Evolutionary conservation across 2,329 filamentous ascomycete species (phyloP).

Genomic region (Pseudocercospora musae): DNA sequence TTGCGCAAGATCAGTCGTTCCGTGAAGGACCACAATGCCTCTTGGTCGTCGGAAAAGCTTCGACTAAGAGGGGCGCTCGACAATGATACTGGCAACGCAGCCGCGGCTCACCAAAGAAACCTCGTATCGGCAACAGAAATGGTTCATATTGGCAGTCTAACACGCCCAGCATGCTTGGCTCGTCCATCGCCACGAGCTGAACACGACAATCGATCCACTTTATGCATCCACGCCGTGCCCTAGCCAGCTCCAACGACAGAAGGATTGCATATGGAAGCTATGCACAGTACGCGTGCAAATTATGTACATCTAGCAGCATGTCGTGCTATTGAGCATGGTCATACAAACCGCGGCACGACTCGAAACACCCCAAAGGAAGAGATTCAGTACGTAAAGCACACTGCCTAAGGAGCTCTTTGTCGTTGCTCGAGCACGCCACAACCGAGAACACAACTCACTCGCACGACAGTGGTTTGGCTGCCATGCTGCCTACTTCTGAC

Average conservation of each 20-base stretch:
- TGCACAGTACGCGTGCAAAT: background rate
- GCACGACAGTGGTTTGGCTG: background rate
- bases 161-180: background rate
- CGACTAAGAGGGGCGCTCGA: background rate
- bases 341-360: background rate
- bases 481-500: background rate
- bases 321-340: background rate
- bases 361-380: background rate
- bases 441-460: background rate
- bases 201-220: background rate
- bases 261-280: background rate
- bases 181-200: background rate
- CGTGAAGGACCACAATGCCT: too few relatives aligned
- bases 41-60: background rate
- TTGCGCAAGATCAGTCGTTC: background rate
- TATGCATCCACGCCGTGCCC: background rate
- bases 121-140: background rate
- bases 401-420: too few relatives aligned
- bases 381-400: background rate
- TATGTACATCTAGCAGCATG: background rate
- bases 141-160: background rate
- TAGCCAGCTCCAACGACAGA: background rate
- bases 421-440: background rate
- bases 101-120: background rate
- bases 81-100: background rate